Conservation (phyloP, 495 filamentous ascomycete genomes). For the Massariosphaeria phaeospora region DNA sequence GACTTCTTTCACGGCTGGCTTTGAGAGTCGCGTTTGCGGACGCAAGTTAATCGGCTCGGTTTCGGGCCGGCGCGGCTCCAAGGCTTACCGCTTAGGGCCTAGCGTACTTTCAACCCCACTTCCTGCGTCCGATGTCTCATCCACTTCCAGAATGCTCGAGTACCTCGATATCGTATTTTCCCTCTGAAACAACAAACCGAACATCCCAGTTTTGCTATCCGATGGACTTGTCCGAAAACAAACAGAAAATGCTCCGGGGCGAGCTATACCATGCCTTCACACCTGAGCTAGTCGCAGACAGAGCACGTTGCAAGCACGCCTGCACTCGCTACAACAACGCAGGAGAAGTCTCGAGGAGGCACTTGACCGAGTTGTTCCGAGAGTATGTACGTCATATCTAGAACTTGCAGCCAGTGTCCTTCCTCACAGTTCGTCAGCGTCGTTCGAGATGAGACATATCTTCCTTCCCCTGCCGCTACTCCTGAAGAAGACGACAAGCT, state of each 20-base stretch:
- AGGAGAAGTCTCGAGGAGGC: constrained; percentile 53
- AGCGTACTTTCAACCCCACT: background rate
- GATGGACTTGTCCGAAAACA: constrained; percentile 41
- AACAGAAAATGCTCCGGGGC: constrained; percentile 37
- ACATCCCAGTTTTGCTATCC: too few relatives aligned
- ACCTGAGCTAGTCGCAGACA: constrained; percentile 52
- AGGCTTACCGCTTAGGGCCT: background rate
- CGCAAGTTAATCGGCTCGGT: background rate
- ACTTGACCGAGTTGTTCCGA: constrained; percentile 62
- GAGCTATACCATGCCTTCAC: constrained; percentile 51
- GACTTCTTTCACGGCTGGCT: background rate
- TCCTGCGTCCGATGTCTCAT: background rate
- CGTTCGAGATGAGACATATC: constrained; percentile 53
- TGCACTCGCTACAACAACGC: constrained; percentile 59
- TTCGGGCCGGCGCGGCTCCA: background rate
- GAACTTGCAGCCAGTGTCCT: constrained; percentile 3
- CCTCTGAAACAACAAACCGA: too few relatives aligned
- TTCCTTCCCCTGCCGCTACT: constrained; percentile 53
- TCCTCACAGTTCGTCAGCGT: constrained; percentile 45
- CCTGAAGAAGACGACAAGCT: constrained; percentile 56
- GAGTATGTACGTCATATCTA: constrained; percentile 51
- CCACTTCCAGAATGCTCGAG: background rate
- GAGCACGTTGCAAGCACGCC: constrained; percentile 55
- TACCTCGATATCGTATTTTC: too few relatives aligned
- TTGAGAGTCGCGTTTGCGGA: background rate